Conservation (phyloP, 2,329 filamentous ascomycete species). For the Tympanopsis confertula region DNA sequence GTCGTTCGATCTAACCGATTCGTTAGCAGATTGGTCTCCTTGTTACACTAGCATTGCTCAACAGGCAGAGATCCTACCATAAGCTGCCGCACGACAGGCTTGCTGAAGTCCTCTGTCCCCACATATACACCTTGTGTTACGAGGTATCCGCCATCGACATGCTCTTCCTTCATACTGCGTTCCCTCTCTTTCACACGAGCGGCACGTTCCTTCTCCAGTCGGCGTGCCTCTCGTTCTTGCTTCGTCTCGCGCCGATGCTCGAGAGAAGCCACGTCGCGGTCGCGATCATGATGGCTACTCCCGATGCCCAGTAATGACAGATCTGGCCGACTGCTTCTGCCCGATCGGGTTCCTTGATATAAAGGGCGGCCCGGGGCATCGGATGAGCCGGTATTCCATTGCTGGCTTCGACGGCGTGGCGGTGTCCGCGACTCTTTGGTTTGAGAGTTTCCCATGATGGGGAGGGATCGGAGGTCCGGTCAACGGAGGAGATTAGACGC, state of each 20-base stretch:
- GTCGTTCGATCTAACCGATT: conserved; percentile 69
- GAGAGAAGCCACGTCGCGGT: conserved; percentile 9
- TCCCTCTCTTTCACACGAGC: conserved; percentile 74
- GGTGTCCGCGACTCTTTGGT: neutral
- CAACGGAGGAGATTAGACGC: too few species aligned
- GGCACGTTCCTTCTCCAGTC: conserved; percentile 68
- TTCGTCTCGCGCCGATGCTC: conserved; percentile 68
- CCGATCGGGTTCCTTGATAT: neutral
- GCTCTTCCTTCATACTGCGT: conserved; percentile 79
- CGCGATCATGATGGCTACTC: conserved; percentile 4
- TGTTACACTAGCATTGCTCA: neutral
- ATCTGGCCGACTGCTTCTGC: conserved; percentile 10
- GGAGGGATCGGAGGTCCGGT: too few species aligned
- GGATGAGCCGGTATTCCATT: neutral
- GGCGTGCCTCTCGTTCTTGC: conserved; percentile 79
- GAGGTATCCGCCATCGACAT: conserved; percentile 86
- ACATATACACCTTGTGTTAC: conserved; percentile 93
- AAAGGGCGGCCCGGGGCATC: neutral
- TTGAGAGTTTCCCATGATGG: neutral
- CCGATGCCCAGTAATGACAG: conserved; percentile 16
- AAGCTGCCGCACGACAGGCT: conserved; percentile 73
- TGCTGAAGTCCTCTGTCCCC: conserved; percentile 86
- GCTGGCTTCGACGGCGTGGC: neutral
- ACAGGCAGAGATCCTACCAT: conserved; percentile 49
- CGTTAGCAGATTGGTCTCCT: conserved; percentile 2